A percentile compares a stretch with the other conserved stretches of the same genome.
phyloP scores from a whole-genome alignment of 768 basidiomycete genomes.

The Rhodotorula kratochvilovae region DNA sequence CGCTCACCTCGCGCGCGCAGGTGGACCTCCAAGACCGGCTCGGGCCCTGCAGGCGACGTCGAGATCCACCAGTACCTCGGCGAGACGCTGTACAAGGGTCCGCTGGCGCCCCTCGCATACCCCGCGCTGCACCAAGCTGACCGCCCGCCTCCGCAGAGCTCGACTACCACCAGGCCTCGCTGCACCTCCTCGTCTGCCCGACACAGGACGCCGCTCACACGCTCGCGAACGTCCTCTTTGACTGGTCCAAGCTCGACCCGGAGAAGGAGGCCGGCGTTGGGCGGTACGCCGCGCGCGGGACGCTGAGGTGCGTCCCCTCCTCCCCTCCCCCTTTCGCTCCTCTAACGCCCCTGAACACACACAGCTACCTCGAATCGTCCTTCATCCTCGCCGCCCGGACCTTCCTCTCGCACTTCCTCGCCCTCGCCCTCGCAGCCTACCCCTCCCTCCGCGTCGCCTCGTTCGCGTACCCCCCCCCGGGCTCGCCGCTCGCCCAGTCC shows the following conservation, averaged over 20 bases:
- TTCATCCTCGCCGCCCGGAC: conserved; percentile 88
- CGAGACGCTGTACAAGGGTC: conserved; percentile 77
- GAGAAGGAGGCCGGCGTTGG: conserved; percentile 53
- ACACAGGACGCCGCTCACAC: conserved; percentile 81
- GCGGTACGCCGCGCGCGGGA: conserved; percentile 76
- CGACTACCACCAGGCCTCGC: conserved; percentile 67
- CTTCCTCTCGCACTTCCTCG: conserved; percentile 77
- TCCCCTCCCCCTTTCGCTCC: background rate
- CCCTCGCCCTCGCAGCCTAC: conserved; percentile 57
- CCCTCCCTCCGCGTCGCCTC: conserved; percentile 50
- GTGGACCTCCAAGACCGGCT: conserved; percentile 75
- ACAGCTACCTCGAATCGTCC: conserved; percentile 57
- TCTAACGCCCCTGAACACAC: background rate
- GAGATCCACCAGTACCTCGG: conserved; percentile 85
- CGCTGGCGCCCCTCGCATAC: background rate
- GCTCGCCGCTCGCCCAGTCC: conserved; percentile 34
- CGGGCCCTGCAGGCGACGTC: conserved; percentile 82
- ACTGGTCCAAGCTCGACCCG: conserved; percentile 61
- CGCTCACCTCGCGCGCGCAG: conserved; percentile 50
- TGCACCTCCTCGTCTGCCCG: conserved; percentile 76
- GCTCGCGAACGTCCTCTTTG: conserved; percentile 77
- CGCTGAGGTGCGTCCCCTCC: conserved; percentile 65
- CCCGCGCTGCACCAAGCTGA: background rate
- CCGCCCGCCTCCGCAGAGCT: conserved; percentile 58
- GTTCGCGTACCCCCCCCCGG: conserved; percentile 39